A percentile compares a stretch with the other conserved stretches of the same genome.
Conservation (phyloP, 164 flowering plant genomes). For the Sextonia rubra region DNA sequence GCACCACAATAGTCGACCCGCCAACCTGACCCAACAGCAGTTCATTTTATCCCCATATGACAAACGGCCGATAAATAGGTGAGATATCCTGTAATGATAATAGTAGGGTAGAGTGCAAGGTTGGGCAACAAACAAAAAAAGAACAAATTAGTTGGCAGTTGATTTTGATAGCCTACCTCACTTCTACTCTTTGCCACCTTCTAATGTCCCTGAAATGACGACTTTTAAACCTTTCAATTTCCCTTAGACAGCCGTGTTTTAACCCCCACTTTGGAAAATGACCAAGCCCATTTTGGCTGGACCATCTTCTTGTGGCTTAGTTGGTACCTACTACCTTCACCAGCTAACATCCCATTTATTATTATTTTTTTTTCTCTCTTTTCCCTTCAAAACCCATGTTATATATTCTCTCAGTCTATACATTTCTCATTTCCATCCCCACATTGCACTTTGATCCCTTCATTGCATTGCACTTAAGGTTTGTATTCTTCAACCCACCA, state of each 20-base stretch:
- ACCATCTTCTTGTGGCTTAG: slow-evolving; percentile 2
- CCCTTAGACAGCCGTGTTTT: slow-evolving; percentile 1
- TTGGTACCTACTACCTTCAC: slow-evolving; percentile 13
- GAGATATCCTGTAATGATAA: slow-evolving; percentile 3
- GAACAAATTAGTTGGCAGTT: slow-evolving; percentile 19
- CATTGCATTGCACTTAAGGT: not conserved
- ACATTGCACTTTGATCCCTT: slow-evolving; percentile 16
- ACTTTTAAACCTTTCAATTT: slow-evolving; percentile 2
- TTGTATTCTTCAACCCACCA: not conserved
- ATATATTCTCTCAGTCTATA: slow-evolving; percentile 8
- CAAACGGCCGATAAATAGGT: slow-evolving; percentile 4
- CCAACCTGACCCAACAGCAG: no score
- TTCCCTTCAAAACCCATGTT: not conserved
- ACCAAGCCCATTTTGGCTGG: not conserved
- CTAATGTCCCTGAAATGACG: slow-evolving; percentile 4
- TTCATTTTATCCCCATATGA: not conserved
- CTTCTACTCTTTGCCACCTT: slow-evolving; percentile 2
- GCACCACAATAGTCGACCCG: no score
- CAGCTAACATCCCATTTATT: slow-evolving; percentile 22
- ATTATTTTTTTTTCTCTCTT: slow-evolving; percentile 23
- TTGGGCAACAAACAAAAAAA: slow-evolving; percentile 11
- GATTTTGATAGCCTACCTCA: slow-evolving; percentile 43
- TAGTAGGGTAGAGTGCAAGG: slow-evolving; percentile 35
- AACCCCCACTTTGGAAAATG: not conserved
- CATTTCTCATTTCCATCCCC: slow-evolving; percentile 34